phyloP scores from a whole-genome alignment of 169 alveolate species.

The Haemoproteus tartakovskyi region DNA sequence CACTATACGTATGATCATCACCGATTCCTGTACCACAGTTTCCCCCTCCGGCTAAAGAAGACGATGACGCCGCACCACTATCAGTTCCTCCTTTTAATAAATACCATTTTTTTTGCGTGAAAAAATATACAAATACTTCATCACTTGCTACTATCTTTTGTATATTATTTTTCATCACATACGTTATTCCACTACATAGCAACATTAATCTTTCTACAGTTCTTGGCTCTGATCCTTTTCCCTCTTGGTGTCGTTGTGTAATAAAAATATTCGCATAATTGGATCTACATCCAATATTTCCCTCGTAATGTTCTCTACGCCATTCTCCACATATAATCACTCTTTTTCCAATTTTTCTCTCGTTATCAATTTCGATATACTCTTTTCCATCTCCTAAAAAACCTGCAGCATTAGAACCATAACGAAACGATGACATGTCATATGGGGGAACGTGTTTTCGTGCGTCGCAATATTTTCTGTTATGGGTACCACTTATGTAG shows the following conservation, averaged over 20 bases:
- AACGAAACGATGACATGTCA: too few species aligned
- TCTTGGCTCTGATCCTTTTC: conserved; percentile 78
- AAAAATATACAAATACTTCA: conserved; percentile 77
- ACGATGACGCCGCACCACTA: too few species aligned
- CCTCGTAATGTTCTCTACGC: conserved; percentile 79
- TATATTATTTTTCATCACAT: conserved; percentile 24
- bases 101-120: conserved; percentile 80
- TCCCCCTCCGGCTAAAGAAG: too few species aligned
- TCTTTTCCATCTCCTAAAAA: too few species aligned
- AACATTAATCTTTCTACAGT: conserved; percentile 80
- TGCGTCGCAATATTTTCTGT: too few species aligned
- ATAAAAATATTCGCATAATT: conserved; percentile 83
- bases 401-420: too few species aligned
- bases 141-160: conserved; percentile 74
- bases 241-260: conserved; percentile 84
- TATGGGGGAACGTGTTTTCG: too few species aligned
- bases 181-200: conserved; percentile 78
- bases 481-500: too few species aligned
- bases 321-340: conserved; percentile 73
- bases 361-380: neutral
- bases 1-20: conserved; percentile 74
- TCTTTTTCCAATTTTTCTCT: neutral
- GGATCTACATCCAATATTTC: conserved; percentile 83
- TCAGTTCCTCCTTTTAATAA: conserved; percentile 70
- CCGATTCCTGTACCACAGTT: too few species aligned